These are phyloP conservation scores for Pneumocystis wakefieldiae DNA, from an alignment of 1,139 yeast genomes.

Conservation along the genomic window DNA sequence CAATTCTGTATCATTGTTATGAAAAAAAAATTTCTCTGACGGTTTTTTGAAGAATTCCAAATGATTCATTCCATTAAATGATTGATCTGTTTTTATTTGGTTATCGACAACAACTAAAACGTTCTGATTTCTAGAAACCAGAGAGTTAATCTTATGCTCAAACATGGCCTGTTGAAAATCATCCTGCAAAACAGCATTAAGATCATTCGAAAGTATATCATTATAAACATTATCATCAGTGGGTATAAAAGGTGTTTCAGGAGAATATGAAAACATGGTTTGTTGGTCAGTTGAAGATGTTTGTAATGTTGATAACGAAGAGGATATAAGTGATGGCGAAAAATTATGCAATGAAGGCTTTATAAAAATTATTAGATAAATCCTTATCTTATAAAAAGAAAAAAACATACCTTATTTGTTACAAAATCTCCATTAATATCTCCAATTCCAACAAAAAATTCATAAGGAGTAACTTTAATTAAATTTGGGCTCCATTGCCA, in stretches of 20 bases:
- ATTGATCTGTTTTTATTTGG: conserved; percentile 18
- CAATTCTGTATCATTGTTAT: conserved; percentile 72
- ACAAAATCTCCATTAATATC: conserved; percentile 88
- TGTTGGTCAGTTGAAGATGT: neutral
- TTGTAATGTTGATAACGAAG: neutral
- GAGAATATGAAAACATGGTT: neutral
- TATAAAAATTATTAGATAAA: neutral
- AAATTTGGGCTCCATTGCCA: conserved; percentile 96
- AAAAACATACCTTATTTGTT: conserved; percentile 46
- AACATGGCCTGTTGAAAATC: conserved; percentile 47
- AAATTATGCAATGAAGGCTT: conserved; percentile 21
- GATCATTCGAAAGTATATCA: conserved; percentile 12
- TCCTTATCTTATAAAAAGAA: neutral
- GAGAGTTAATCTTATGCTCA: conserved; percentile 58
- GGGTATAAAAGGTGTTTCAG: conserved; percentile 4
- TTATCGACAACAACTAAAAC: conserved; percentile 39
- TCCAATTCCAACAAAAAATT: conserved; percentile 92
- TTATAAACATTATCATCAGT: neutral
- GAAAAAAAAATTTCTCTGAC: conserved; percentile 31
- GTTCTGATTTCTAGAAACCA: conserved; percentile 69
- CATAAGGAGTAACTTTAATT: conserved; percentile 86
- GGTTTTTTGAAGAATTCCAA: neutral
- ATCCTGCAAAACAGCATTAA: conserved; percentile 19
- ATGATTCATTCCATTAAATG: neutral
- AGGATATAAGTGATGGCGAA: neutral